phyloP scores from a whole-genome alignment of 2,329 filamentous ascomycete species.

The Penicillium sp. region DNA sequence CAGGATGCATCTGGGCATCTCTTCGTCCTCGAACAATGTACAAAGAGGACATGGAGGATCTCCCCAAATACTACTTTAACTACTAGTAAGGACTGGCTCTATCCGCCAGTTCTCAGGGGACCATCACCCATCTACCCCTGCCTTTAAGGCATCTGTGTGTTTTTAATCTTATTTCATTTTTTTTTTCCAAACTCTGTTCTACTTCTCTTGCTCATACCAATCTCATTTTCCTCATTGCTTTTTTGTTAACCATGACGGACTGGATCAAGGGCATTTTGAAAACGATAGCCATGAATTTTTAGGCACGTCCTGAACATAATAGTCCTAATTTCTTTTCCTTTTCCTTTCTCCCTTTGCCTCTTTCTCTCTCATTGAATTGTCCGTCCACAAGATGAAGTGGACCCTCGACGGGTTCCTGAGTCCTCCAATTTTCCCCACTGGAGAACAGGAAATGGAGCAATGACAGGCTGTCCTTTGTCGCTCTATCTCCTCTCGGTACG shows the following conservation, averaged over 20 bases:
- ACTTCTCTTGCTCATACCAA: not conserved
- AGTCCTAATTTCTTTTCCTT: too few species aligned
- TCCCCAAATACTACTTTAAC: not conserved
- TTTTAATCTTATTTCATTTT: not conserved
- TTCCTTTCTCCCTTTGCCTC: not conserved
- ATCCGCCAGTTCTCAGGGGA: not conserved
- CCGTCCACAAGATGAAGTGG: too few species aligned
- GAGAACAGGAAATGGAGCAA: not conserved
- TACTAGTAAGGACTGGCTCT: not conserved
- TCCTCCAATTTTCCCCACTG: not conserved
- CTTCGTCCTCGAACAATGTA: slow-evolving; percentile 5
- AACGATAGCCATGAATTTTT: too few species aligned
- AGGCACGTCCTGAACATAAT: too few species aligned
- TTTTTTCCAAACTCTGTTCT: not conserved
- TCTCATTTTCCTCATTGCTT: not conserved
- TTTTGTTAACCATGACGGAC: too few species aligned
- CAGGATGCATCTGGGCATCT: slow-evolving; percentile 1
- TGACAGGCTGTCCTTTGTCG: not conserved
- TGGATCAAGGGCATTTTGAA: too few species aligned
- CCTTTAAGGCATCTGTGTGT: not conserved
- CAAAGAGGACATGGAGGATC: slow-evolving; percentile 4
- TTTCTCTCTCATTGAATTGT: not conserved
- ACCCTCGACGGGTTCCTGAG: not conserved
- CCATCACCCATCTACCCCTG: not conserved
- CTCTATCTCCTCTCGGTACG: not conserved